A percentile compares a stretch with the other conserved stretches of the same genome.
Evolutionary conservation across 2,329 filamentous ascomycete species (phyloP).

Genomic region (Aspergillus pseudoglaucus): DNA sequence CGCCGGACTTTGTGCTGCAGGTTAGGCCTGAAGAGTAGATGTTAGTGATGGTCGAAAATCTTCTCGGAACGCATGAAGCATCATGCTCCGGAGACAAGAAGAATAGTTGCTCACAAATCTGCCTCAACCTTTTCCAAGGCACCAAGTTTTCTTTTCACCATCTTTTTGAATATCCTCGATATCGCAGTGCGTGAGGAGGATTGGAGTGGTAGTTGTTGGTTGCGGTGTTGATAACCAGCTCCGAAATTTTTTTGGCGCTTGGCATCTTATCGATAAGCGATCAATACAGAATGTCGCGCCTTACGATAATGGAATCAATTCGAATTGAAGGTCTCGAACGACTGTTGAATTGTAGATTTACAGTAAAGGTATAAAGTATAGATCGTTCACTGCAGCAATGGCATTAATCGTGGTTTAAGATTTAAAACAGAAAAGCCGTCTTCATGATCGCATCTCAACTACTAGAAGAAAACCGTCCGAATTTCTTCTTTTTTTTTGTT

Average conservation of each 20-base stretch:
- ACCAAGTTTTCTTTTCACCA: slow-evolving; percentile 83
- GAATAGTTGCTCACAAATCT: slow-evolving; percentile 56
- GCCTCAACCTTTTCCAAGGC: slow-evolving; percentile 94
- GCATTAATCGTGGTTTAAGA: slow-evolving; percentile 3
- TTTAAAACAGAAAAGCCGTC: slow-evolving; percentile 20
- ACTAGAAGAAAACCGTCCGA: slow-evolving; percentile 36
- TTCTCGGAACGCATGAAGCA: background rate
- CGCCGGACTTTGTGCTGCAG: slow-evolving; percentile 85
- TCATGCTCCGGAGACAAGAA: background rate
- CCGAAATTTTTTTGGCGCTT: slow-evolving; percentile 24
- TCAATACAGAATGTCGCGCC: slow-evolving; percentile 2
- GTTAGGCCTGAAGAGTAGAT: slow-evolving; percentile 54
- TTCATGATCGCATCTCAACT: slow-evolving; percentile 40
- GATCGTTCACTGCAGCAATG: background rate
- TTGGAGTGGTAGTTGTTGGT: slow-evolving; percentile 56
- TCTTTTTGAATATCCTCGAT: slow-evolving; percentile 28
- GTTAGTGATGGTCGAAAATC: slow-evolving; percentile 18
- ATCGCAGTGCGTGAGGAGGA: slow-evolving; percentile 63
- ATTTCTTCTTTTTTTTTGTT: slow-evolving; percentile 24
- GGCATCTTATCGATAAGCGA: slow-evolving; percentile 28
- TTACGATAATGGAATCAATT: background rate
- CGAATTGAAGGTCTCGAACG: too few relatives aligned
- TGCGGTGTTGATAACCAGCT: slow-evolving; percentile 7
- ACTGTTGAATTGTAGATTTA: too few relatives aligned
- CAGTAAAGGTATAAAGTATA: too few relatives aligned